These are phyloP conservation scores for Lepidium aucheri DNA, from an alignment of 345 rosid genomes.

Conservation along the genomic window DNA sequence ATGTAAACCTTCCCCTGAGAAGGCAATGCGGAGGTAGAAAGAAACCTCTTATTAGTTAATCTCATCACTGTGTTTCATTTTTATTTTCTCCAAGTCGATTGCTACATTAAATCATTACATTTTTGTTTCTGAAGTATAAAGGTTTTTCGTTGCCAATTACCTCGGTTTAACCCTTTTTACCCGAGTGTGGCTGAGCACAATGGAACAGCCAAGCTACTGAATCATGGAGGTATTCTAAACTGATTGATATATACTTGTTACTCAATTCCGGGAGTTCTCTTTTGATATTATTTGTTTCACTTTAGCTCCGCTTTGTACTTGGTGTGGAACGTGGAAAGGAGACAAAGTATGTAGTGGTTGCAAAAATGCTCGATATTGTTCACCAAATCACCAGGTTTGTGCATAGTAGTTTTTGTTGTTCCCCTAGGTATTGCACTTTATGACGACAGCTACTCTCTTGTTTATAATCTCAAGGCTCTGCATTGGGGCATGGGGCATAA, in stretches of 20 bases:
- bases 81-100: not conserved
- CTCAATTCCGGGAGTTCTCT: not conserved
- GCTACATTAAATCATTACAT: not conserved
- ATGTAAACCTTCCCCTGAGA: constrained; percentile 60
- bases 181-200: constrained; percentile 48
- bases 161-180: constrained; percentile 61
- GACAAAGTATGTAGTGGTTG: constrained; percentile 68
- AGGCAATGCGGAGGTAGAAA: constrained; percentile 53
- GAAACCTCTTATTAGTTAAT: not conserved
- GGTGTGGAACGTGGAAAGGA: constrained; percentile 99
- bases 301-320: constrained; percentile 62
- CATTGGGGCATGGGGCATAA: constrained; percentile 53
- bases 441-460: not conserved
- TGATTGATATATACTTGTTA: not conserved
- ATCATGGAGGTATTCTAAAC: constrained; percentile 50
- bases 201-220: constrained; percentile 47
- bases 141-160: constrained; percentile 81
- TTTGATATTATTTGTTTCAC: not conserved
- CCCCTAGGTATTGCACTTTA: not conserved
- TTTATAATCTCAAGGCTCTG: constrained; percentile 36
- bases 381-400: constrained; percentile 59
- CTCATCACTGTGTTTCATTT: not conserved
- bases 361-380: constrained; percentile 66
- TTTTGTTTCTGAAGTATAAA: constrained; percentile 49
- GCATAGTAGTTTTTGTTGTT: not conserved